Evolutionary conservation across 2,329 filamentous ascomycete species (phyloP), one percentile per base, ranked within the genome.

Genomic region (Ophioceras dolichostomum): DNA sequence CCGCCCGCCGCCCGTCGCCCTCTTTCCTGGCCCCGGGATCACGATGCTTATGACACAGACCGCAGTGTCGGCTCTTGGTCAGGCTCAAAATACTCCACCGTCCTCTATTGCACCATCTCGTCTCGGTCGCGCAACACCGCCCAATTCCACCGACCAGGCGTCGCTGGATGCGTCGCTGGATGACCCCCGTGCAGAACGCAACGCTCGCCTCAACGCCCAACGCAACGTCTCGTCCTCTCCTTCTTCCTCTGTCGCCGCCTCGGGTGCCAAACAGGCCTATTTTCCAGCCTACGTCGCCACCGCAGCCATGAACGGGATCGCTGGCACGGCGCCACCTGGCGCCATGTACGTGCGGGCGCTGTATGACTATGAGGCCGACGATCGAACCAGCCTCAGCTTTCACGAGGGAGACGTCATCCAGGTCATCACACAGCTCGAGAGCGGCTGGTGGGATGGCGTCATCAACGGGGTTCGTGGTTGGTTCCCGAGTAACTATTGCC

Each of bases 401-500:
- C 85, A 86, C 51, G 83, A 94, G 58, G 91, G 91, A 53, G 91
- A 98, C 62, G 79, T 96, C 48, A 98, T 98, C 51, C 89, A 96
- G 63, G 91, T 98, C 50, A 89, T 98, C 51, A 98, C 91, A 37
- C 89, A 95, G 62, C 71, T 96, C 40, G 91, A 98, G 60, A 96
- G 88, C 52, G 91, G 91, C 39, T 98, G 91, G 91, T 98, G 91
- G 91, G 91, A 98, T 63, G 91, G 91, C 34, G 86, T 98, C 39
- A 94, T 98, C 57, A 91, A 95, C 53, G 86, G 88, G 41, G 83
- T 94, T 48, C 80, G 91, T 55, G 91, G 91, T 56, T 98, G 91
- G 91, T 98, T 98, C 58, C 91, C 91, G 27, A 96, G 89, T 68
- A 98, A 98, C 60, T 98, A 98, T 64, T 96, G 91, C 64, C 79